Evolutionary conservation across 2,329 filamentous ascomycete genomes (phyloP), one percentile per base, ranked within the genome.

Genomic region (Penicillium sclerotigenum): DNA sequence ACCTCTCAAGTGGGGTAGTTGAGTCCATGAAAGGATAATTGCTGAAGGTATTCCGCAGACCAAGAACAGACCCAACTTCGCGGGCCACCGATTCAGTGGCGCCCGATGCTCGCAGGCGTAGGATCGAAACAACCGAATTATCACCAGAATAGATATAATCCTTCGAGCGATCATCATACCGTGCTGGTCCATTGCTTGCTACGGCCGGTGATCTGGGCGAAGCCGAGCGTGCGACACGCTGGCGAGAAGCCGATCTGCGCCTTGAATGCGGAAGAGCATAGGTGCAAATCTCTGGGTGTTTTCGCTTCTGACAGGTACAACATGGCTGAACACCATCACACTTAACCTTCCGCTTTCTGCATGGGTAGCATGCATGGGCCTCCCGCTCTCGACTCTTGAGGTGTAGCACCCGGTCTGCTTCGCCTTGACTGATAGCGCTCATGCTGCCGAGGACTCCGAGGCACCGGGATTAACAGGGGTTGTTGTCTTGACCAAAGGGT

Each of bases 321-420:
- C 71, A 72, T 11, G 70, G 70, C 6, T 65, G 59, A 2, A 20
- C 47, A 3, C 65, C 66, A 38, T 73, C 69, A 37, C 71, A 73
- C 56, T 72, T 72, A 13, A 73, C 71, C 47, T 73, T 72, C n/a
- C 71, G 66, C 52, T 71, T 68, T 16, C 66, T 65, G 54, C 71
- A 72, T 5, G 71, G 69, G 55, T 73, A 72, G 34, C 71, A 73
- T 6, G 71, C 70, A 45, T 63, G 65, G 3, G 62, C 47, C 53
- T 71, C 70, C 26, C 68, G 63, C 22, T 68, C 63, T 49, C 68
- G 66, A 42, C 67, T 64, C 45, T 65, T 69, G n/a, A 60, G 56
- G 1, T 56, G 60, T 20, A 71, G 58, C 5, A 70, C 65, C 22
- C 67, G 65, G 29, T 70, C 67, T 16, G 68, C 67, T 58, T 69